These are phyloP conservation scores for Chlamydomonas reinhardtii DNA, from an alignment of 163 green algal genomes.

Conservation along the genomic window DNA sequence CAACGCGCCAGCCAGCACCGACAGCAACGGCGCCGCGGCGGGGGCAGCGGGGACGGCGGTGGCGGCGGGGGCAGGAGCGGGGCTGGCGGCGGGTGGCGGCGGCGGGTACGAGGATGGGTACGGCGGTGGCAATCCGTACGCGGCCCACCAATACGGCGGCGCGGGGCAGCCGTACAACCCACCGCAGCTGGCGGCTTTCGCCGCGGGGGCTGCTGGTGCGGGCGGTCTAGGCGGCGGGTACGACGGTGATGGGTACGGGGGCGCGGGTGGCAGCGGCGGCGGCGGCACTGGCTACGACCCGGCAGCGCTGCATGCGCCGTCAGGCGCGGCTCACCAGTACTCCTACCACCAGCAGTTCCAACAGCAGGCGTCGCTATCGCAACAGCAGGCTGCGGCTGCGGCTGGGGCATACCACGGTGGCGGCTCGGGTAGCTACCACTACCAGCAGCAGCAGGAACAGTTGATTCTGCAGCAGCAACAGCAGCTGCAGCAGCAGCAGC, in stretches of 20 bases:
- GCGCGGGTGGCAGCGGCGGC: no score
- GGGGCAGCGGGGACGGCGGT: not conserved
- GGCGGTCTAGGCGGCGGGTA: no score
- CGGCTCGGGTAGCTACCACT: not conserved
- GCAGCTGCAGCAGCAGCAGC: not conserved
- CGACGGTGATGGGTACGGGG: not conserved
- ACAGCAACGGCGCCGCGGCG: not conserved
- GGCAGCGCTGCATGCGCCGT: not conserved
- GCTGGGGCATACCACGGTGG: no score
- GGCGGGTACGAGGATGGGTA: slow-evolving; percentile 8
- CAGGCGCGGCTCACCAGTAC: not conserved
- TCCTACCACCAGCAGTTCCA: not conserved
- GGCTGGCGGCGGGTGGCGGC: not conserved
- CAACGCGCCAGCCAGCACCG: not conserved
- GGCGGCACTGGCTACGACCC: not conserved
- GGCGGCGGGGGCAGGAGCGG: not conserved
- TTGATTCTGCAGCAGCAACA: not conserved
- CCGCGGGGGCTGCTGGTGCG: no score
- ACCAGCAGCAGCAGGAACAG: not conserved
- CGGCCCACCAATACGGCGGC: no score
- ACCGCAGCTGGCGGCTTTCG: no score
- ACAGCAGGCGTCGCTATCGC: not conserved
- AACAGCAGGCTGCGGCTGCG: not conserved
- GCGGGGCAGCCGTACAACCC: no score
- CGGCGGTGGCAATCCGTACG: not conserved